Evolutionary conservation across 2,329 filamentous ascomycete genomes (phyloP).

Genomic region (Mycocentrospora acerina): DNA sequence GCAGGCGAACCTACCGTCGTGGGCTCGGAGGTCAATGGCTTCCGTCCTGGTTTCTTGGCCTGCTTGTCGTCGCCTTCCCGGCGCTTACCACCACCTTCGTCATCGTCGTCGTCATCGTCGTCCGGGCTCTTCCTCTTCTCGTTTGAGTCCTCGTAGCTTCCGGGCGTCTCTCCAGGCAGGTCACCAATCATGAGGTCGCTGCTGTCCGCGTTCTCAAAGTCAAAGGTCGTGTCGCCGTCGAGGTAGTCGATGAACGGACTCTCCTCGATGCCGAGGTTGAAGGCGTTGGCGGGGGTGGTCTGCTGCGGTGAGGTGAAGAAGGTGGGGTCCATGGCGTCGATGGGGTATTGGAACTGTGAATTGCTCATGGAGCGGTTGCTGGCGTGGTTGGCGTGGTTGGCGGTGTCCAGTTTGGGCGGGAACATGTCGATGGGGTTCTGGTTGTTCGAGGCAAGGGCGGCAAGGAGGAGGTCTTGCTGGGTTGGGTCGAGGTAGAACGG

Average conservation of each 20-base stretch:
- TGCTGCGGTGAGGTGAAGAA: constrained; percentile 45
- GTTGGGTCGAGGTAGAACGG: constrained; percentile 48
- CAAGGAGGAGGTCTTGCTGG: constrained; percentile 52
- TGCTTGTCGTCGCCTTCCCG: constrained; percentile 82
- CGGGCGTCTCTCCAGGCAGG: constrained; percentile 60
- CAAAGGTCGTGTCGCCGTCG: constrained; percentile 72
- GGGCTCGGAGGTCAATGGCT: constrained; percentile 92
- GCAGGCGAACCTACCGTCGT: constrained; percentile 73
- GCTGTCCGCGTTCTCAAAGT: constrained; percentile 66
- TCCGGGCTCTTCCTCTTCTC: constrained; percentile 72
- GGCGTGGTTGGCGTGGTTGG: constrained; percentile 3
- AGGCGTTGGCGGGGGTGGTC: constrained; percentile 42
- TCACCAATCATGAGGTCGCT: constrained; percentile 72
- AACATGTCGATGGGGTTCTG: constrained; percentile 35
- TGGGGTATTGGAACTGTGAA: constrained; percentile 33
- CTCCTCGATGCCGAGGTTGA: constrained; percentile 60
- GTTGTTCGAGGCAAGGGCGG: constrained; percentile 51
- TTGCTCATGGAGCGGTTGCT: constrained; percentile 21
- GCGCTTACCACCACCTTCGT: constrained; percentile 71
- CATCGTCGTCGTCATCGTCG: constrained; percentile 63
- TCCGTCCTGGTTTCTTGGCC: constrained; percentile 93
- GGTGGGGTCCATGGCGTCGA: constrained; percentile 35
- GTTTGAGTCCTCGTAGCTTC: constrained; percentile 46
- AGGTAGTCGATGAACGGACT: constrained; percentile 85
- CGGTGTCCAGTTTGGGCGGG: constrained; percentile 19